Conservation (phyloP, 306 rosid species). For the Senna tora region DNA sequence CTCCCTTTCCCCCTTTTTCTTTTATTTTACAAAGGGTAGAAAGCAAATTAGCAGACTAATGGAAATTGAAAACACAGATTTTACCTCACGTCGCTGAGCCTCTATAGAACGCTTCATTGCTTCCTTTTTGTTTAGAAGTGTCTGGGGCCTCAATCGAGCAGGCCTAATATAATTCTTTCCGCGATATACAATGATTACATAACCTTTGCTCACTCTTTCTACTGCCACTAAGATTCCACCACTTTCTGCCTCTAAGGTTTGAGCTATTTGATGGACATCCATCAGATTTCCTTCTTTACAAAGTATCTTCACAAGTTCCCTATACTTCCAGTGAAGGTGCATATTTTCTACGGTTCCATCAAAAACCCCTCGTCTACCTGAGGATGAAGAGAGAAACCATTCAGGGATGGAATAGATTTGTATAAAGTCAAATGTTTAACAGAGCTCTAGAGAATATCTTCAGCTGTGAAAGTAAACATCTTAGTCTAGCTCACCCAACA, state of each 20-base stretch:
- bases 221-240: constrained; percentile 91
- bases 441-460: constrained; percentile 22
- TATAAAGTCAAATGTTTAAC: constrained; percentile 19
- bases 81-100: constrained; percentile 86
- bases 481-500: constrained; percentile 66
- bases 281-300: constrained; percentile 52
- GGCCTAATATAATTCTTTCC: constrained; percentile 94
- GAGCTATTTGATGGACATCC: constrained; percentile 65
- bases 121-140: constrained; percentile 72
- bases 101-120: constrained; percentile 81
- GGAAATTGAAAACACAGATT: constrained; percentile 25
- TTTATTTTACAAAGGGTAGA: constrained; percentile 18
- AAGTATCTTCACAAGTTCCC: constrained; percentile 90
- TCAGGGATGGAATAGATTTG: constrained; percentile 23
- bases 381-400: constrained; percentile 36
- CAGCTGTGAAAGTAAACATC: constrained; percentile 27
- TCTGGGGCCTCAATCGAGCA: constrained; percentile 75
- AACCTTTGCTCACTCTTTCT: constrained; percentile 77
- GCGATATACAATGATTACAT: constrained; percentile 84
- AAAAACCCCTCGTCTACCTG: constrained; percentile 89
- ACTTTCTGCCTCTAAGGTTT: constrained; percentile 84
- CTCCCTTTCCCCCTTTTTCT: no score
- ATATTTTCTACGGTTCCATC: constrained; percentile 95
- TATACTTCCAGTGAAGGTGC: constrained; percentile 99
- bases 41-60: constrained; percentile 33